Evolutionary conservation across 306 rosid genomes (phyloP), one percentile per base, ranked within the genome.

Genomic region (Rosa lucieae): DNA sequence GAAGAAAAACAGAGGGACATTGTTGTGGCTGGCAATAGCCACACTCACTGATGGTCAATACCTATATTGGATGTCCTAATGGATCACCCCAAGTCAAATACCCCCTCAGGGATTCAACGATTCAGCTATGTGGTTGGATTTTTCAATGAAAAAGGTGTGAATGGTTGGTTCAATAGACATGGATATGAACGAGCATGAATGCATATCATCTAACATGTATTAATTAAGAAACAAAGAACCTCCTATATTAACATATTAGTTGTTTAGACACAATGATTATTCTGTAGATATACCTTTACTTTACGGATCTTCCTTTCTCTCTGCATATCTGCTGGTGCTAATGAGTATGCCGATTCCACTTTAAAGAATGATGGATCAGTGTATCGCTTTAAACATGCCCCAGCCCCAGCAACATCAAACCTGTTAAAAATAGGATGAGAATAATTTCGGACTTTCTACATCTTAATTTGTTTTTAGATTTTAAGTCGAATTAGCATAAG

Each of bases 371-470:
- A 96, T 10, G 99, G 99, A 83, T 96, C 97, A 67, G 97, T 89
- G 86, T 91, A 96, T 55, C 99, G 98, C 87, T 93, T 93, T 81
- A 96, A 84, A 86, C 98, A 96, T 69, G 97, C 94, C 80, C 99
- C 98, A 80, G 94, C 98, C 71, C 98, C 99, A 53, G 97, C 98
- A 81, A 91, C 92, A 82, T 96, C 98, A 83, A 93, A 93, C 93
- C 99, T 96, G 87, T 81, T 63, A 73, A 70, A 90, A 84, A 82
- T 70, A 65, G 77, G 80, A 76, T 76, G 44, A 73, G 47, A 65
- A 75, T 71, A 59, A 18, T 46, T 13, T 47, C 61, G 56, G 78
- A 89, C 46, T 73, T 21, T 32, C 72, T 59, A 80, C 62, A 62
- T 51, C 73, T 67, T 76, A 42, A 51, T 70, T 74, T 72, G 46